Evolutionary conservation across 345 rosid genomes (phyloP), one percentile per base, ranked within the genome.

Genomic region (Linum trigynum): DNA sequence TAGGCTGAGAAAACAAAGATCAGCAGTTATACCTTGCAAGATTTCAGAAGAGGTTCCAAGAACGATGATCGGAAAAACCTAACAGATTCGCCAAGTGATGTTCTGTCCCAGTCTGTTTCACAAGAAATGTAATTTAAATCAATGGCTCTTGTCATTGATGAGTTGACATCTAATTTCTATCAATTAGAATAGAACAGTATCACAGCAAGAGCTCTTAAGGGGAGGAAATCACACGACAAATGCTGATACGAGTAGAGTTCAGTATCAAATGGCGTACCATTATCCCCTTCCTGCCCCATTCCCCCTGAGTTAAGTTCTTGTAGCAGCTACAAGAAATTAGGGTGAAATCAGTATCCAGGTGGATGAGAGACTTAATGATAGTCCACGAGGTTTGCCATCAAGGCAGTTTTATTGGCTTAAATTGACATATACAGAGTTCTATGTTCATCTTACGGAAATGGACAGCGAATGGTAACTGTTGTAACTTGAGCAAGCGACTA

Each of bases 51-150:
- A 57, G 97, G 97, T 64, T 77, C 84, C 75, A 89, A 78, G 81
- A 89, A 91, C 23, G 96, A 84, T 58, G 92, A 83, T 71, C 90
- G 85, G 84, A 95, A 95, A 76, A 74, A 84, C 40, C 65, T 78
- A 68, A 89, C 55, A 58, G 92, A 84, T 73, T 84, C 74, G 73
- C 95, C 91, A 38, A 95, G 86, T 14, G 91, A 81, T 60, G 87
- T 95, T 76, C 73, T 71, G 57, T 87, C 88, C 80, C 82, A 74
- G 71, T 80, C 92, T 90, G 90, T 65, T 65, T 23, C 76, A 57
- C 56, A 68, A 65, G 37, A 61, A 38, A 17, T 55, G 48, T 37
- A 41, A 6, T 14, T 7, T 41, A 16, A 4, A 45, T 67, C 66
- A 63, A 23, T 23, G 32, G 32, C 32, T 23, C 7, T 12, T 36